Conservation (phyloP, 331 rosid species). For the Erythrophleum ivorense region DNA sequence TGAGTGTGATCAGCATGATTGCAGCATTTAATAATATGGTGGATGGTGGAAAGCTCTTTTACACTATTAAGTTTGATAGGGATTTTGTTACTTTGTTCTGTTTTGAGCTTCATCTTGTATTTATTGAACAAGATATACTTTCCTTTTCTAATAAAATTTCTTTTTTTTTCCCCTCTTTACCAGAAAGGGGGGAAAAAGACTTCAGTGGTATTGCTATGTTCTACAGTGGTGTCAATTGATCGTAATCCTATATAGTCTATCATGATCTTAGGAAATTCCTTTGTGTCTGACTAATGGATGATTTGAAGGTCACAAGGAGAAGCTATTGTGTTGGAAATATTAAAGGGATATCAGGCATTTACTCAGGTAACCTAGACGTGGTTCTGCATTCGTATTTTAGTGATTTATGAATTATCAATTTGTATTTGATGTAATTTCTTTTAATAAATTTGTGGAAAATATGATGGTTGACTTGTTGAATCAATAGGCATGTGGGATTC, state of each 20-base stretch:
- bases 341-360: conserved; percentile 98
- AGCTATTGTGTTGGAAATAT: conserved; percentile 95
- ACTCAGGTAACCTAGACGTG: conserved; percentile 67
- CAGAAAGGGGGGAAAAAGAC: not conserved
- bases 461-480: conserved; percentile 39
- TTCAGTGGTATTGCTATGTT: conserved; percentile 15
- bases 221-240: conserved; percentile 24
- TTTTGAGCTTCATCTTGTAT: conserved; percentile 7
- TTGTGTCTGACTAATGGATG: conserved; percentile 39
- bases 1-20: not conserved
- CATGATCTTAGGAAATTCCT: conserved; percentile 32
- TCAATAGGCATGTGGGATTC: conserved; percentile 93
- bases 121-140: not conserved
- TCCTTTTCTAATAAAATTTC: not conserved
- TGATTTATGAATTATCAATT: conserved; percentile 29
- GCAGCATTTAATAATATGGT: not conserved
- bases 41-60: not conserved
- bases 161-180: not conserved
- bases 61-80: not conserved
- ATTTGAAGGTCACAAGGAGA: conserved; percentile 94
- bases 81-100: not conserved
- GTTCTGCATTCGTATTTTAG: conserved; percentile 1
- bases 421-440: conserved; percentile 20
- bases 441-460: conserved; percentile 15
- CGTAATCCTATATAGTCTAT: not conserved